These are phyloP conservation scores for Bidens hawaiensis DNA, from an alignment of 140 eudicot species.

Conservation along the genomic window DNA sequence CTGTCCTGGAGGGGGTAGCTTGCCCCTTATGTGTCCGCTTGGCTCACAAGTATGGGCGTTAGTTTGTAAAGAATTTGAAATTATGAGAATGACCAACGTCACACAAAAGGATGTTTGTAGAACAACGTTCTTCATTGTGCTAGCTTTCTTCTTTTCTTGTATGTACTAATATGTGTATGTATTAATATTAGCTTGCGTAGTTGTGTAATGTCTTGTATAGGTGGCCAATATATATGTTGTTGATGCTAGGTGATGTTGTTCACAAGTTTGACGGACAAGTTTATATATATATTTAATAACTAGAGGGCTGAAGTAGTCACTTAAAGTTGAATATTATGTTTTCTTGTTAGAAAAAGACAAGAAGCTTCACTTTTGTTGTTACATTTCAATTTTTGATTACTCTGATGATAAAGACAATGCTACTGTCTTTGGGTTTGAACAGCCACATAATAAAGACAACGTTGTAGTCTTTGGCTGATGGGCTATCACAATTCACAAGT, in stretches of 20 bases:
- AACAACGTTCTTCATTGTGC: background rate
- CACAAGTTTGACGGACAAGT: background rate
- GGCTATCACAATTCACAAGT: no score
- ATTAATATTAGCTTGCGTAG: no score
- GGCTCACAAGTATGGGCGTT: slow-evolving; percentile 3
- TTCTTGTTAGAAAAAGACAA: background rate
- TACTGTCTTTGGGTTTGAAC: background rate
- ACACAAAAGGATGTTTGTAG: background rate
- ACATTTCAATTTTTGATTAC: background rate
- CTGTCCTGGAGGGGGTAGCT: slow-evolving; percentile 9
- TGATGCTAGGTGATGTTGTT: background rate
- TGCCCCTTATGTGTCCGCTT: background rate
- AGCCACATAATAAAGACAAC: no score
- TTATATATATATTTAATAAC: no score
- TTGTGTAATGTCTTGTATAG: background rate
- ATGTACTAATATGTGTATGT: no score
- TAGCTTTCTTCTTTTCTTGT: background rate
- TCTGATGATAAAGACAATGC: background rate
- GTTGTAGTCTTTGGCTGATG: no score
- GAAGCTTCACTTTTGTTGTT: background rate
- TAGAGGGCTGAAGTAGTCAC: background rate
- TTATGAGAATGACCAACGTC: background rate
- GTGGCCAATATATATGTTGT: background rate
- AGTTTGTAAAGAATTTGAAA: background rate
- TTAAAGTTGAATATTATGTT: background rate